Base-by-base conservation (phyloP, 371 early-diverging fungal species). In the Saksenaea oblongispora region DNA sequence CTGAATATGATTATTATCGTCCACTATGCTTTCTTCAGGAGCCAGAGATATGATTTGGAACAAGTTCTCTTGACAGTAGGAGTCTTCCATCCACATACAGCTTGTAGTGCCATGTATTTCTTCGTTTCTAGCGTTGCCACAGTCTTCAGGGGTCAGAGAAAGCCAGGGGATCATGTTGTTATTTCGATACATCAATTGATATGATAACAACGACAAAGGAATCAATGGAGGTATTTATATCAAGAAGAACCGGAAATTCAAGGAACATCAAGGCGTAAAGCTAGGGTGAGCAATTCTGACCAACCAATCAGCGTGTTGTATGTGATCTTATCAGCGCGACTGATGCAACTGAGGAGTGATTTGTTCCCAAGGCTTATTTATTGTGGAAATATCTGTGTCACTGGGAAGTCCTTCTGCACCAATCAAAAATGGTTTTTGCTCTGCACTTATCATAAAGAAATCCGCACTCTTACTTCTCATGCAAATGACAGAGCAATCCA, bases 1-100 rank as follows among this genome's bases (percentile, higher is more conserved):
- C 22, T 47, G n/a, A 22, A 73, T 69, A 56, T 73, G 73, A 22
- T 73, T 73, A 8, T 69, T 64, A 2, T 54, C 59, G 35, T 73
- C 73, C 3, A 66, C 41, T 15, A 58, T 59, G 22, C 66, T 69
- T 55, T 64, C 70, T 53, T 73, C 73, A 11, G 73, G 73, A 54
- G 53, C 69, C 10, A 73, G 35, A 3, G 70, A 54, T 14, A 73
- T 37, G 11, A 73, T 73, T 3, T 70, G 65, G 13, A 69, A 61
- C n/a, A 73, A 61, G 26, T 73, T 73, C 26, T 73, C 73, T 69
- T 73, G 73, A 56, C 69, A 69, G 63, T 73, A 69, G 54, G 64
- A 59, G 31, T 73, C 73, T 28, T 73, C 73, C 4, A 73, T 41
- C 73, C 73, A 73, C 10, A 35, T 63, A 22, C 39, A 58, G 14